Evolutionary conservation across 306 rosid genomes (phyloP), one percentile per base, ranked within the genome.

Genomic region (Rosa persica): DNA sequence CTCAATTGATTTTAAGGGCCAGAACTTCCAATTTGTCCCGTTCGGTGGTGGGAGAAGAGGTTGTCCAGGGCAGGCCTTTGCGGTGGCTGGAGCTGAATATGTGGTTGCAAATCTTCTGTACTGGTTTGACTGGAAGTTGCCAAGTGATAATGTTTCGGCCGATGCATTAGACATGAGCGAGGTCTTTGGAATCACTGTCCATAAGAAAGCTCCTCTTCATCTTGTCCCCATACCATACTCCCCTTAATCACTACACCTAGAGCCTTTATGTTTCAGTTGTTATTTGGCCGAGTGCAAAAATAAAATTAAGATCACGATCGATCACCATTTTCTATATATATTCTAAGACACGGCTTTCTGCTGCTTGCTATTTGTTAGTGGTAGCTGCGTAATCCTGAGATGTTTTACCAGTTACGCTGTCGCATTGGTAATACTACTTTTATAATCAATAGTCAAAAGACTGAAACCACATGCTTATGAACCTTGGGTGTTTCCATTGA

Each of bases 121-220:
- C 39, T 83, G 80, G 85, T 88, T 88, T n/a, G 84, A 86, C 11
- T 90, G 89, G 91, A 76, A 84, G 67, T 51, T 82, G 13, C 65
- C 76, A 12, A 40, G 19, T 55, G 57, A 22, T 22, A 40, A 2
- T 5, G 10, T 9, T 25, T 39, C 17, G 27, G 39, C n/a, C 10
- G 22, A 25, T 67, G 71, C 78, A n/a, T 20, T 86, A 57, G 87
- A 84, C 73, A 82, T 85, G 83, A 81, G 39, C 38, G 86, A 86
- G 39, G 54, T n/a, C 1, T 12, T 1, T 52, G 86, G 83, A 8
- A 8, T 82, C 15, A 79, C 72, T 27, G 65, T 82, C 5, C 42
- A 2, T 4, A 89, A 78, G 79, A 86, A 82, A 74, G 16, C 17
- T 13, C 86, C 87, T 34, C 79, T 88, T 54, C 27, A 22, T 36